Percentiles rank a stretch among this genome's conserved stretches.
Evolutionary conservation across 1,139 yeast species (phyloP).

Genomic region (Magnusiomyces tetraspermus): DNA sequence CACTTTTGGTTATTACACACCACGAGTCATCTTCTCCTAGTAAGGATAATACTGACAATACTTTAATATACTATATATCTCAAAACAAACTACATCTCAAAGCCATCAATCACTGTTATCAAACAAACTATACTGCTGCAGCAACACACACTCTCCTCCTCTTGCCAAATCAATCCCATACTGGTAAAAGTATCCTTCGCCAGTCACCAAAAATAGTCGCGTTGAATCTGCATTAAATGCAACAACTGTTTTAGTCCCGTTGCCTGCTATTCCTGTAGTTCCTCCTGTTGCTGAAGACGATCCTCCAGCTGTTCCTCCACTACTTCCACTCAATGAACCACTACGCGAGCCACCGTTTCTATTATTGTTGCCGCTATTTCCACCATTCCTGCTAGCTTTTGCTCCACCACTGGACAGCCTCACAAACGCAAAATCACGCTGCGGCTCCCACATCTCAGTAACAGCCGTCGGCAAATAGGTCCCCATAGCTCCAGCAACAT

Average conservation of each 20-base stretch:
- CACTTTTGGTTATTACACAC: too few relatives aligned
- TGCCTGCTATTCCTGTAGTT: constrained; percentile 5
- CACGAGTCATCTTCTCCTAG: background rate
- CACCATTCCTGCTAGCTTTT: constrained; percentile 9
- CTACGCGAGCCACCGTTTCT: too few relatives aligned
- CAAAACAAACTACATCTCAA: background rate
- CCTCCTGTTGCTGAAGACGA: constrained; percentile 4
- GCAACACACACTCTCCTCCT: constrained; percentile 85
- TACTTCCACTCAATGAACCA: too few relatives aligned
- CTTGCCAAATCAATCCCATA: constrained; percentile 80
- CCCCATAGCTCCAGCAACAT: constrained; percentile 84
- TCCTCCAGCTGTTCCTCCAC: constrained; percentile 12
- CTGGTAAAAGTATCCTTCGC: constrained; percentile 79
- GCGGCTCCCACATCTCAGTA: constrained; percentile 77
- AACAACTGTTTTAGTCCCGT: constrained; percentile 31
- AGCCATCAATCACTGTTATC: constrained; percentile 14
- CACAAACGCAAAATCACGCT: constrained; percentile 83
- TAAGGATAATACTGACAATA: background rate
- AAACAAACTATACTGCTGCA: constrained; percentile 51
- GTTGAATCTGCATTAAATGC: constrained; percentile 43
- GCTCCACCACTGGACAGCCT: constrained; percentile 54
- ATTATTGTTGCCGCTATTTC: constrained; percentile 7
- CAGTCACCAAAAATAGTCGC: constrained; percentile 70
- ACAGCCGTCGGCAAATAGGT: constrained; percentile 77
- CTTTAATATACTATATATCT: too few relatives aligned